Base-by-base conservation (phyloP, 1,284 basidiomycete genomes). In the Sanghuangporus baumii region DNA sequence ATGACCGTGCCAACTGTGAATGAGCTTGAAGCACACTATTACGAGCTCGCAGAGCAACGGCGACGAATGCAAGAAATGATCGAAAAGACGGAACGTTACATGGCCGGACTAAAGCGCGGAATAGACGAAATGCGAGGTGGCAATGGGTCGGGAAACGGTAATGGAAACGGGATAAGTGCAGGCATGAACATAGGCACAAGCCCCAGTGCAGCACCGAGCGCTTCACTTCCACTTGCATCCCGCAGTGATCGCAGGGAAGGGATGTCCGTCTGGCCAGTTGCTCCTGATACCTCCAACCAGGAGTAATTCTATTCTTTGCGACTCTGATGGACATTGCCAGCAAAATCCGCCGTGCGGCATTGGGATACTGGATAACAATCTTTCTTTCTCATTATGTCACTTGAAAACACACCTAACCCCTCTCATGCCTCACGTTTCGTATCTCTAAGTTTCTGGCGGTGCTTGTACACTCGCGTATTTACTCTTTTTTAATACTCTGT, bases 21-120 rank as follows among this genome's bases (percentile, higher is more conserved):
- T 4, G 90, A 92, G 67, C 74, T 92, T 63, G 87, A 88, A 73
- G 76, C 82, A 59, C 89, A 91, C 70, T 90, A 89, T 69, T 69
- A 74, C 20, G 81, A 86, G 69, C 77, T 92, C 58, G 74, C 74
- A 6, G 83, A 85, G 67, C 81, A 88, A 69, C 82, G 83, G 71
- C 76, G 76, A 68, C 76, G 80, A 69, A 76, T 88, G 73, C 81
- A 88, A 73, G 88, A 89, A 70, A 78, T 92, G 81, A 70, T 91
- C 63, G 82, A 85, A 66, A 81, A 79, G 73, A 92, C 89, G 67
- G 87, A 91, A 59, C 75, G 81, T 71, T 75, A 92, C 76, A 85
- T 92, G 79, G 78, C 75, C 36, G 84, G 84, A 23, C 75, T 92
- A 69, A 85, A 85, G 76, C 80, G 85, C 65, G 86, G 85, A 18